Base-by-base conservation (phyloP, 1,284 basidiomycete genomes). In the Cryptococcus sp. region DNA sequence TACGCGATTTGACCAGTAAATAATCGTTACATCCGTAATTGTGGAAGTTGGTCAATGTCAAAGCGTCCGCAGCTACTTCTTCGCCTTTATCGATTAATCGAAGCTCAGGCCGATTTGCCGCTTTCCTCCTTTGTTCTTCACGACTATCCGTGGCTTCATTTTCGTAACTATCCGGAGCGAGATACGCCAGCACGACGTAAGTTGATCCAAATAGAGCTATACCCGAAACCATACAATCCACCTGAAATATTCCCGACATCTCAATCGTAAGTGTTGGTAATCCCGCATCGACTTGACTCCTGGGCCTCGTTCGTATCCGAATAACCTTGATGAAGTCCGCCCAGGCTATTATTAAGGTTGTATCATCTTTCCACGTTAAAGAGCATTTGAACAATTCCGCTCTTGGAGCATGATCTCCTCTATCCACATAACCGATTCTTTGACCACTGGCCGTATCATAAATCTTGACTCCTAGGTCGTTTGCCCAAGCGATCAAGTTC, bases 161-260 rank as follows among this genome's bases (percentile, higher is more conserved):
- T 52, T 65, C 64, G 64, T 57, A 77, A 57, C 53, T 78, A 67
- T 68, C 80, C 63, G 61, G 78, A 58, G 61, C 74, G 52, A 71
- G 79, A 67, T 90, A 97, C 0, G 91, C 90, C 47, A 98, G 79
- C 14, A 95, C 80, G 50, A 98, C 83, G 73, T 94, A 89, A 0
- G 88, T 86, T 0, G 86, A 68, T 8, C 62, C 63, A 59, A 93
- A 89, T 3, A 90, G 87, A 2, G 89, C 84, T 50, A 98, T 85
- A 23, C 94, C 94, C 1, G 92, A 84, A 33, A 98, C 85, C 89
- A 97, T 94, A 72, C 90, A 94, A 73, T 98, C 96, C 42, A 98
- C 81, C 68, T 95, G 87, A 72, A 98, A 92, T 44, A 93, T 87
- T 2, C 89, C 87, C 0, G 88, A 90, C 61, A 98, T 88, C 71